These are phyloP conservation scores for Cyberlindnera veronae DNA, from an alignment of 805 yeast genomes.

Conservation along the genomic window DNA sequence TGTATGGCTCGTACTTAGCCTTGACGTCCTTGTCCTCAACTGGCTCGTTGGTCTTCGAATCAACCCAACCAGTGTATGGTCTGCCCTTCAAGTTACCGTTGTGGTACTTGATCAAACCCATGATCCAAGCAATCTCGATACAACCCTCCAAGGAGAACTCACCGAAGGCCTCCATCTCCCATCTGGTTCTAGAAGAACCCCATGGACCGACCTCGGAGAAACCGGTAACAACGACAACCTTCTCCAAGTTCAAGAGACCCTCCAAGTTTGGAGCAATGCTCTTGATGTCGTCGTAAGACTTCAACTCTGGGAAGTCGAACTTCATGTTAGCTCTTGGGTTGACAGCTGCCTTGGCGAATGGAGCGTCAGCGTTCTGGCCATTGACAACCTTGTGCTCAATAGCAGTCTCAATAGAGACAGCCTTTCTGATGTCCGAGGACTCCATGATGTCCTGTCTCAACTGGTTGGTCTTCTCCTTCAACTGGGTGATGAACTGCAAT, in stretches of 20 bases:
- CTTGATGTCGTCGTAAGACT: slow-evolving; percentile 71
- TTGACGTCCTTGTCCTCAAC: slow-evolving; percentile 94
- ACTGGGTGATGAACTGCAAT: slow-evolving; percentile 85
- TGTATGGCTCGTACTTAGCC: slow-evolving; percentile 83
- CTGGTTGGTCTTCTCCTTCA: slow-evolving; percentile 79
- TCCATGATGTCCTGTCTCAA: slow-evolving; percentile 74
- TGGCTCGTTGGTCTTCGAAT: slow-evolving; percentile 86
- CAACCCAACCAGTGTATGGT: slow-evolving; percentile 97
- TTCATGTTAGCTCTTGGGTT: slow-evolving; percentile 95
- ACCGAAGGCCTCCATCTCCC: slow-evolving; percentile 98
- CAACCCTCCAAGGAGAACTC: slow-evolving; percentile 96
- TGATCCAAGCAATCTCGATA: slow-evolving; percentile 99
- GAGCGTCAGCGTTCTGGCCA: slow-evolving; percentile 86
- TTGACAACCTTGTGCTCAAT: slow-evolving; percentile 77
- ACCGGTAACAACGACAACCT: slow-evolving; percentile 93
- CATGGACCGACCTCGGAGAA: slow-evolving; percentile 99
- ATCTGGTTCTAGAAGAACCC: slow-evolving; percentile 98
- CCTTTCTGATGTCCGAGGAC: slow-evolving; percentile 89
- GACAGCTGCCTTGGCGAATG: slow-evolving; percentile 70
- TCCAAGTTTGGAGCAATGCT: slow-evolving; percentile 68
- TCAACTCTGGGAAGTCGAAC: slow-evolving; percentile 88
- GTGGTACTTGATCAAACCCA: slow-evolving; percentile 96
- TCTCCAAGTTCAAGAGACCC: slow-evolving; percentile 89
- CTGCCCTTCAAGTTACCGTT: slow-evolving; percentile 86
- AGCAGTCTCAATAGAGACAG: slow-evolving; percentile 90